Evolutionary conservation across 1,284 basidiomycete genomes (phyloP).

Genomic region (Moesziomyces aphidis): DNA sequence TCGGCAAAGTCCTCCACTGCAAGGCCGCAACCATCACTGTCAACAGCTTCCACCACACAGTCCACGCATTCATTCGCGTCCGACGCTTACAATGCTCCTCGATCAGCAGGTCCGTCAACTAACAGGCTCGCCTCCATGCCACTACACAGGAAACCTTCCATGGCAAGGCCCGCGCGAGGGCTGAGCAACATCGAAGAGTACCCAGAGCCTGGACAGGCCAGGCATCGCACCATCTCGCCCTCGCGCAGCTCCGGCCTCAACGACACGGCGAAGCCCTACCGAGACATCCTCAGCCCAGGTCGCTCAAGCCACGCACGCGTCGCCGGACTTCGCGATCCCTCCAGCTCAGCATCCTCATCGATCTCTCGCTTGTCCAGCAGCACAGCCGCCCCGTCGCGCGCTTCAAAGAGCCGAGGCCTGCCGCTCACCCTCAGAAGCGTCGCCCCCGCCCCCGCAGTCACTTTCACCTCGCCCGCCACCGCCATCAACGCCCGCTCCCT

Average conservation of each 20-base stretch:
- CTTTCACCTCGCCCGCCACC: constrained; percentile 48
- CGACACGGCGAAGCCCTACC: constrained; percentile 10
- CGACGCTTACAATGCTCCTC: constrained; percentile 9
- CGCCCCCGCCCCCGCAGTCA: constrained; percentile 51
- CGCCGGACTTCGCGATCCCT: constrained; percentile 13
- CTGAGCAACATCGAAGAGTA: constrained; percentile 50
- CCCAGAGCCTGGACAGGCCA: constrained; percentile 24
- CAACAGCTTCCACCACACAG: constrained; percentile 3
- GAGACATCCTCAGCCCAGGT: constrained; percentile 5
- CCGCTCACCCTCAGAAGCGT: constrained; percentile 39
- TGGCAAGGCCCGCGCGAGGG: constrained; percentile 30
- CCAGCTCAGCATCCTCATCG: constrained; percentile 23
- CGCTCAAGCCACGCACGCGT: not conserved
- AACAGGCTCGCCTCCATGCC: constrained; percentile 30
- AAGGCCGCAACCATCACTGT: no score
- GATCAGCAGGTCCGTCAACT: not conserved
- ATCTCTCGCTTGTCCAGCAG: constrained; percentile 13
- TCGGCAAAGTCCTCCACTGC: constrained; percentile 5
- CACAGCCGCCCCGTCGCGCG: not conserved
- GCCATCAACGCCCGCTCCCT: constrained; percentile 41
- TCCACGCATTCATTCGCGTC: constrained; percentile 6
- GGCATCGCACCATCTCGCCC: constrained; percentile 15
- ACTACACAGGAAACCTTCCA: constrained; percentile 24
- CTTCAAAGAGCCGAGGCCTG: constrained; percentile 8
- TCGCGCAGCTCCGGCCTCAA: constrained; percentile 7